Evolutionary conservation across 805 yeast species (phyloP), one percentile per base, ranked within the genome.

Genomic region (Kregervanrija delftensis): DNA sequence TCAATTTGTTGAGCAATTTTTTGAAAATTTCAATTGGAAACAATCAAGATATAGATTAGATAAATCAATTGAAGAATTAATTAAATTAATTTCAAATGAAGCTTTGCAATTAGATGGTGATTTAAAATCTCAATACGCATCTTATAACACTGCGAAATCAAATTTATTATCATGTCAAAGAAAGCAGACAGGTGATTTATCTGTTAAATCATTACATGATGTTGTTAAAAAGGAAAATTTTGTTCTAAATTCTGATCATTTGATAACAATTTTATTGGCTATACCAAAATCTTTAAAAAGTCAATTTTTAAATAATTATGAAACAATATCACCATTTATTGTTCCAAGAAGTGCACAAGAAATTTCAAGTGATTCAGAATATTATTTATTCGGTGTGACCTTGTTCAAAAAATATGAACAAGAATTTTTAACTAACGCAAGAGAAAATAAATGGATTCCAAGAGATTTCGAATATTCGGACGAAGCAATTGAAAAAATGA

Each of bases 381-480:
- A 69, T 61, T 59, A 70, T 30, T 72, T 93, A 48, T 90, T 77
- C 69, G 74, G 82, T 40, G 89, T 88, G 13, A 86, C 96, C 3
- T 63, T 93, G 49, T 93, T 93, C 76, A 86, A 84, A 57, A 93
- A 89, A 66, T 83, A 70, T 55, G 79, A 77, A 34, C 73, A 77
- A 28, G 86, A 83, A 47, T 91, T 87, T 57, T 69, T 77, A 40
- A 69, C 73, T 46, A 79, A 79, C 41, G 76, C 86, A 36, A 79
- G 98, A 62, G 99, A 93, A 57, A 74, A 72, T 54, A 87, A 86
- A 67, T 93, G 87, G 82, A 79, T 85, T 50, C 96, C 96, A 37
- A 80, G 99, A 60, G 99, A 93, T 55, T 88, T 89, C 60, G 78
- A 79, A 48, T 90, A 87, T 65, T 82, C 91, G 5, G 95, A 86